Conservation (phyloP, 306 rosid genomes). For the Dryas octopetala region DNA sequence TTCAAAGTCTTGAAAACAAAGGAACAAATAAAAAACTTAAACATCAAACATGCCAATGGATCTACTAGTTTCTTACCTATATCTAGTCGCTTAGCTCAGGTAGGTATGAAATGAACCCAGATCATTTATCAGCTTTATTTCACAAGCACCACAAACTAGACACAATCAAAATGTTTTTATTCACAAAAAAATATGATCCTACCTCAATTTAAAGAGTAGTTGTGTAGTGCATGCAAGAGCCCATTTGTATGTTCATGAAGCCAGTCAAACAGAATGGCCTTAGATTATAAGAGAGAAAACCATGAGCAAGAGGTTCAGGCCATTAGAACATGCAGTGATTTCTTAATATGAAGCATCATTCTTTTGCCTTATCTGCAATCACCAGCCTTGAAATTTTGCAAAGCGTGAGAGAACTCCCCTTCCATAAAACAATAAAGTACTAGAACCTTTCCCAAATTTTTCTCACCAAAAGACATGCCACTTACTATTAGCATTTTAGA, state of each 20-base stretch:
- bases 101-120: not conserved
- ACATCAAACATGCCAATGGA: not conserved
- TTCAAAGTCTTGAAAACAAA: not conserved
- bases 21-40: not conserved
- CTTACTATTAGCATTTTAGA: too few species aligned
- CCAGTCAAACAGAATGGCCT: not conserved
- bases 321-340: not conserved
- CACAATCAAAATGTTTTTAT: not conserved
- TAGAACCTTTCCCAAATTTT: too few species aligned
- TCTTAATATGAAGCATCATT: not conserved
- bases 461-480: too few species aligned
- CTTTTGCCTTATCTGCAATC: not conserved
- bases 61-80: not conserved
- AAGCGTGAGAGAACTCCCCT: not conserved
- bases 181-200: not conserved
- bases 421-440: not conserved
- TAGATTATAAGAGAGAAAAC: not conserved
- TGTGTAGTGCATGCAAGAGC: not conserved
- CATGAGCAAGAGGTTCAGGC: conserved; percentile 3
- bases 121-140: not conserved
- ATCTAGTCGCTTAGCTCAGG: not conserved
- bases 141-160: not conserved
- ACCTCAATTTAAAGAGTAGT: not conserved
- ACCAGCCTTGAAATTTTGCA: not conserved
- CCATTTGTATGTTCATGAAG: not conserved